Conservation (phyloP, 108 stramenopile genomes). For the Epithemia pelagica region DNA sequence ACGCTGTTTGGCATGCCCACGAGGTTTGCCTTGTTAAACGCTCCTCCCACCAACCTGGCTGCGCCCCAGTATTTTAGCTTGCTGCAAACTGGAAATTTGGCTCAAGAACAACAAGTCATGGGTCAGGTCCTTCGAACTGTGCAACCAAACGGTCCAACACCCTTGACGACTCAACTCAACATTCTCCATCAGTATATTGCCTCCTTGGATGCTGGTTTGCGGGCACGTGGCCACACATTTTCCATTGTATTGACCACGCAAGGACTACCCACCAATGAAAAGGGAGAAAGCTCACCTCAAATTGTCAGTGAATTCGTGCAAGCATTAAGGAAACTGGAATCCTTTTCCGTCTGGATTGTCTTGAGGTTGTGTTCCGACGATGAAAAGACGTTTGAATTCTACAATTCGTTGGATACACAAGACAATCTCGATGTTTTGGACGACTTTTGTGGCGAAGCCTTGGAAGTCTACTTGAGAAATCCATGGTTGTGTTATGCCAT, state of each 20-base stretch:
- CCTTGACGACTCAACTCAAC: constrained; percentile 35
- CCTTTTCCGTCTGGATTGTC: constrained; percentile 40
- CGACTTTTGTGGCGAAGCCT: constrained; percentile 40
- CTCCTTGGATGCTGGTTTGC: constrained; percentile 8
- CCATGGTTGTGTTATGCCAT: constrained; percentile 44
- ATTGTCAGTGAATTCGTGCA: constrained; percentile 2
- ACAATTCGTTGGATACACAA: constrained; percentile 28
- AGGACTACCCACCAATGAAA: constrained; percentile 38
- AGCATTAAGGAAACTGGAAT: constrained; percentile 13
- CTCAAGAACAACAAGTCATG: constrained; percentile 15
- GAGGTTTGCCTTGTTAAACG: constrained; percentile 56
- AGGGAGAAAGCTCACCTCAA: constrained; percentile 7
- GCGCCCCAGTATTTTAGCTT: constrained; percentile 33
- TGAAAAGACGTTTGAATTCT: constrained; percentile 23
- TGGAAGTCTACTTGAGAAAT: constrained; percentile 31
- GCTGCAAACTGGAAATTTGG: constrained; percentile 17
- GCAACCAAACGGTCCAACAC: constrained; percentile 45
- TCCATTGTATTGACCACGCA: constrained; percentile 39
- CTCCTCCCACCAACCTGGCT: constrained; percentile 8
- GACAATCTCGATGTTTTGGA: constrained; percentile 28
- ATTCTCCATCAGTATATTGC: constrained; percentile 10
- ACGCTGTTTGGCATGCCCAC: constrained; percentile 50
- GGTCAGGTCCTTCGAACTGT: constrained; percentile 25
- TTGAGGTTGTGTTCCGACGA: constrained; percentile 46
- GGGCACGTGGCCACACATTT: constrained; percentile 9